These are phyloP conservation scores for Echeveria elegans DNA, from an alignment of 164 flowering plant genomes.

Conservation along the genomic window DNA sequence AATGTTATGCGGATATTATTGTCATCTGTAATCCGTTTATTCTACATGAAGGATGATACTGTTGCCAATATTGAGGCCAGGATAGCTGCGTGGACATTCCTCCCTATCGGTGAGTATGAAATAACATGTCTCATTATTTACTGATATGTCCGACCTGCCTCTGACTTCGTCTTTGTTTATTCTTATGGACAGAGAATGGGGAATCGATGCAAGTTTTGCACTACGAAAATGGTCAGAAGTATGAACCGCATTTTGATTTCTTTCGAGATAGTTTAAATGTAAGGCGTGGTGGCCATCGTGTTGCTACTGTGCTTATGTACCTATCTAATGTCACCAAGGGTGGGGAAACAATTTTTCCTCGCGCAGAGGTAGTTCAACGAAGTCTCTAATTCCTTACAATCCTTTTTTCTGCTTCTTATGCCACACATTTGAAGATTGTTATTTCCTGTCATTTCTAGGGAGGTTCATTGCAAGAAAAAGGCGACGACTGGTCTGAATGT, in stretches of 20 bases:
- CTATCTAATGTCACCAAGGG: conserved; percentile 8
- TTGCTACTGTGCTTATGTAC: conserved; percentile 9
- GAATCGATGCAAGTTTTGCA: conserved; percentile 8
- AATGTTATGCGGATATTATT: too few species aligned
- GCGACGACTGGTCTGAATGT: conserved; percentile 2
- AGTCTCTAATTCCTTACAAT: background rate
- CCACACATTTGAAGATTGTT: background rate
- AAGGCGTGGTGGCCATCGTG: conserved; percentile 3
- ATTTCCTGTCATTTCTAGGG: background rate
- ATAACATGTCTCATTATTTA: too few species aligned
- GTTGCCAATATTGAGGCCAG: too few species aligned
- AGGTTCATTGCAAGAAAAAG: background rate
- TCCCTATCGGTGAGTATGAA: too few species aligned
- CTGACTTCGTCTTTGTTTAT: too few species aligned
- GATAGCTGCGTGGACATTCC: too few species aligned
- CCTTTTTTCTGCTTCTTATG: background rate
- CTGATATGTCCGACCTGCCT: too few species aligned
- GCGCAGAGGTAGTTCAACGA: background rate
- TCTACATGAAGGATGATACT: too few species aligned
- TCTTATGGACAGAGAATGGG: too few species aligned
- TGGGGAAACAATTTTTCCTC: conserved; percentile 9
- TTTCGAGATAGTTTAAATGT: background rate
- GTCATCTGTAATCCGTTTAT: too few species aligned
- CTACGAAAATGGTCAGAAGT: conserved; percentile 6
- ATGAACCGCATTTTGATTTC: background rate